These are phyloP conservation scores for Euphorbia celastroides DNA, from an alignment of 441 rosid genomes.

Conservation along the genomic window DNA sequence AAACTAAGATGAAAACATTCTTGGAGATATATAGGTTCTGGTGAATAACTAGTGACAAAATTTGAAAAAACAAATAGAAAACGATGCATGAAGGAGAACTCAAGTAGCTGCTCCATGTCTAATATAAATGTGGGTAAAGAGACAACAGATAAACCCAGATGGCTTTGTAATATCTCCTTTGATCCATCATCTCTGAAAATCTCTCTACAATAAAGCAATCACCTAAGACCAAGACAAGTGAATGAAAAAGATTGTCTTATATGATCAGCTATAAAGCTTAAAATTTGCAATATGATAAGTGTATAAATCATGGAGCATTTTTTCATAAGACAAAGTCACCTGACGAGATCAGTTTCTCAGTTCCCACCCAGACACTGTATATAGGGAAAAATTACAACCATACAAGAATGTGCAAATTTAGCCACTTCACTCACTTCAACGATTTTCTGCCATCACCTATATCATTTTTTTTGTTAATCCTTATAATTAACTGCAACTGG, in stretches of 20 bases:
- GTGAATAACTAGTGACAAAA: not conserved
- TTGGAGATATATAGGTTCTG: not conserved
- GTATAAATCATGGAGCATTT: too few species aligned
- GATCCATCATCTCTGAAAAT: not conserved
- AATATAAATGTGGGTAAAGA: not conserved
- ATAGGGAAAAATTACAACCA: not conserved
- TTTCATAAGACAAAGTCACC: not conserved
- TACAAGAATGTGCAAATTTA: too few species aligned
- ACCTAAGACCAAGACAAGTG: not conserved
- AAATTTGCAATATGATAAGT: not conserved
- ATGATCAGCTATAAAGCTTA: not conserved
- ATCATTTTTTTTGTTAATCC: too few species aligned
- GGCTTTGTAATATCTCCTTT: not conserved
- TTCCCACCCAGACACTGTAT: not conserved
- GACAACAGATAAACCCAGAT: not conserved
- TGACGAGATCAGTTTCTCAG: slow-evolving; percentile 3
- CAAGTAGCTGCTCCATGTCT: not conserved
- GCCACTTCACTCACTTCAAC: too few species aligned
- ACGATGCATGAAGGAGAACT: not conserved
- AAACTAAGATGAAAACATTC: not conserved
- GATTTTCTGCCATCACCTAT: too few species aligned
- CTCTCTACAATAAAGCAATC: not conserved
- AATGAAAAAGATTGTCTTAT: not conserved
- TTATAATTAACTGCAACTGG: too few species aligned
- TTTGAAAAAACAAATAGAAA: not conserved